Conservation (phyloP, 768 basidiomycete genomes). For the Pleurotus djamor region DNA sequence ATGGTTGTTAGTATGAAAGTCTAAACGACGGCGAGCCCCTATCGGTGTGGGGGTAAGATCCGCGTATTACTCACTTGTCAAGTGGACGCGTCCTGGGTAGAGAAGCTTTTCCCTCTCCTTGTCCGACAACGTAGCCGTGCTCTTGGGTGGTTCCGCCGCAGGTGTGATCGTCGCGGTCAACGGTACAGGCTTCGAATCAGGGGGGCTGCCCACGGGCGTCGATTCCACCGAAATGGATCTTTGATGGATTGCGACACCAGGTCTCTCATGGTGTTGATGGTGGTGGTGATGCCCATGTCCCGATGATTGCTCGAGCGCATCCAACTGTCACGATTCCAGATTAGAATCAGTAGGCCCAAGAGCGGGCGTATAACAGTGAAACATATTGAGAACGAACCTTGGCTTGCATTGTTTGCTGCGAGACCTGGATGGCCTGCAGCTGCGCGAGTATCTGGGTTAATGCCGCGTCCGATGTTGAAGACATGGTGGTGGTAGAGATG, state of each 20-base stretch:
- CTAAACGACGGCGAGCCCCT: neutral
- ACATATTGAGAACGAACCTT: constrained; percentile 46
- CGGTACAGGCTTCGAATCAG: neutral
- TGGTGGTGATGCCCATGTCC: neutral
- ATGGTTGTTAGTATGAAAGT: no score
- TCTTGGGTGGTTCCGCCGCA: constrained; percentile 13
- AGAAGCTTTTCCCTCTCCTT: constrained; percentile 71
- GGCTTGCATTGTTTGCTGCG: constrained; percentile 75
- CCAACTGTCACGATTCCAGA: neutral
- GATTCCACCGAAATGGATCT: constrained; percentile 4
- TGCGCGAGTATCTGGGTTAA: constrained; percentile 73
- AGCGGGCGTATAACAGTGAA: constrained; percentile 8
- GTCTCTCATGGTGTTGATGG: neutral
- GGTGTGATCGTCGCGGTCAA: constrained; percentile 11
- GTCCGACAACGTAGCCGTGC: constrained; percentile 29
- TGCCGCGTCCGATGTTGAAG: constrained; percentile 47
- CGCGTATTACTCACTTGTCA: constrained; percentile 65
- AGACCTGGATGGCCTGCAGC: constrained; percentile 68
- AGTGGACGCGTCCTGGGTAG: constrained; percentile 80
- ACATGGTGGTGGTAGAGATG: constrained; percentile 20
- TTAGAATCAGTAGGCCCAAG: neutral
- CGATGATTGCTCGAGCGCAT: neutral
- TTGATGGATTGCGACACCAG: neutral
- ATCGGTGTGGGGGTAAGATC: neutral
- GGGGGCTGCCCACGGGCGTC: neutral